phyloP scores from a whole-genome alignment of 345 rosid genomes.

The Citrus mangshanensis region DNA sequence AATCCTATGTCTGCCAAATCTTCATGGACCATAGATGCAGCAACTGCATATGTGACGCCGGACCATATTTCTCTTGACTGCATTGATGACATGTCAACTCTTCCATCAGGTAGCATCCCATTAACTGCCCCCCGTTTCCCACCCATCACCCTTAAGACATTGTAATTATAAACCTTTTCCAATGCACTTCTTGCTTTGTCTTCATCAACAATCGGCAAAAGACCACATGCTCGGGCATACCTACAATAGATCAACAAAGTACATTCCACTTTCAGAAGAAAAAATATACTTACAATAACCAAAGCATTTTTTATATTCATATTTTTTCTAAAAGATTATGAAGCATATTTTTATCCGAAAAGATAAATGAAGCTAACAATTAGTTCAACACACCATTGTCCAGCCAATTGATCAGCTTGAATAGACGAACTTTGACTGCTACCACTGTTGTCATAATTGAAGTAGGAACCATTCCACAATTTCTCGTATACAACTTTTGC shows the following conservation, averaged over 20 bases:
- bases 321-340: not conserved
- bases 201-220: conserved; percentile 67
- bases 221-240: conserved; percentile 89
- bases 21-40: conserved; percentile 93
- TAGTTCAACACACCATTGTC: conserved; percentile 63
- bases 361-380: not conserved
- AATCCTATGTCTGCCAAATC: conserved; percentile 65
- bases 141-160: conserved; percentile 74
- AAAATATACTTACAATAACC: not conserved
- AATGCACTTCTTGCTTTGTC: conserved; percentile 62
- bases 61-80: conserved; percentile 97
- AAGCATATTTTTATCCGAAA: not conserved
- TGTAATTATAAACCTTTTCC: conserved; percentile 68
- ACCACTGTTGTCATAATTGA: conserved; percentile 70
- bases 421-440: conserved; percentile 67
- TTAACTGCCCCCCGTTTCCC: conserved; percentile 88
- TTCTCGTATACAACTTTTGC: conserved; percentile 70
- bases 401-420: conserved; percentile 97
- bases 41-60: conserved; percentile 85
- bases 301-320: not conserved
- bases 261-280: not conserved
- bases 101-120: conserved; percentile 66
- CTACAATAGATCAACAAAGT: conserved; percentile 26
- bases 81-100: conserved; percentile 68
- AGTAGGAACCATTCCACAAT: conserved; percentile 94